Conservation (phyloP, 305 asterid species). For the Rubia balearica region DNA sequence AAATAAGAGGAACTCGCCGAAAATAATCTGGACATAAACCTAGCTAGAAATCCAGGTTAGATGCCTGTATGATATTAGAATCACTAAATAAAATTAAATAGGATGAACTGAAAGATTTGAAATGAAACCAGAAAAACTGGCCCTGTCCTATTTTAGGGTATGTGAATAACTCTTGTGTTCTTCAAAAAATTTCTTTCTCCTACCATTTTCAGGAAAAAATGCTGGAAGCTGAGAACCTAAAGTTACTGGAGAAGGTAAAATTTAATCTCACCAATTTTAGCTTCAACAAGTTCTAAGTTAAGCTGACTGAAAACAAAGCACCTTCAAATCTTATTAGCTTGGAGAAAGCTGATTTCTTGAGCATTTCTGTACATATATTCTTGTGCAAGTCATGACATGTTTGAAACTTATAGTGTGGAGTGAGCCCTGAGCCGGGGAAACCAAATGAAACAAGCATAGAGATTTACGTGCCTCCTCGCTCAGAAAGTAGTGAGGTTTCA, state of each 20-base stretch:
- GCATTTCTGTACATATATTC: background rate
- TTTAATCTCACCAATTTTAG: background rate
- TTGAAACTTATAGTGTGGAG: conserved; percentile 28
- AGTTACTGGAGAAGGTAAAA: conserved; percentile 56
- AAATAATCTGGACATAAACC: background rate
- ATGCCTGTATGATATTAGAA: background rate
- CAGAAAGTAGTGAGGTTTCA: conserved; percentile 62
- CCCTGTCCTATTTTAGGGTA: too few relatives aligned
- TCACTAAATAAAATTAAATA: background rate
- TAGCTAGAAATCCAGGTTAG: background rate
- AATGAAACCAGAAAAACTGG: background rate
- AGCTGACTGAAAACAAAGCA: background rate
- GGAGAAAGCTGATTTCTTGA: background rate
- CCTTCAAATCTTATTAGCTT: background rate
- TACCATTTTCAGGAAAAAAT: conserved; percentile 43
- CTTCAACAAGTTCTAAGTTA: background rate
- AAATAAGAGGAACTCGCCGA: background rate
- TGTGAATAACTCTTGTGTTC: background rate
- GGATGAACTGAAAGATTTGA: background rate
- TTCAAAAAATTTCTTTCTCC: background rate
- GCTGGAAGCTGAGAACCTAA: conserved; percentile 69
- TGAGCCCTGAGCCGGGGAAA: conserved; percentile 20
- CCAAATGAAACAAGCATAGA: conserved; percentile 31
- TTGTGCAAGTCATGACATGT: background rate
- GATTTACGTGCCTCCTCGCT: conserved; percentile 16